Evolutionary conservation across 345 rosid genomes (phyloP).

Genomic region (Corymbia maculata): DNA sequence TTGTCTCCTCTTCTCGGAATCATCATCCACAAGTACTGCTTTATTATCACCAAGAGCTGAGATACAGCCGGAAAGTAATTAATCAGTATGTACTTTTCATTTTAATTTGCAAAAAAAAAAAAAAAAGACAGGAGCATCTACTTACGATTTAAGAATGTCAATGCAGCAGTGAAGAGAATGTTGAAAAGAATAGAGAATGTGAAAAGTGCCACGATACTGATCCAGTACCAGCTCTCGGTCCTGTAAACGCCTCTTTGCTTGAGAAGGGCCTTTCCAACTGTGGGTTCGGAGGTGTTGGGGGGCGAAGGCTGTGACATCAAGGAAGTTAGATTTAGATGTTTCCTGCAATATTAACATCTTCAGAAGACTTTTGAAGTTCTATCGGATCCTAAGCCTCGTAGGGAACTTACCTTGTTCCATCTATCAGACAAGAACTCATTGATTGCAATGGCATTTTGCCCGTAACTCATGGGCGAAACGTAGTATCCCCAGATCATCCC

Average conservation of each 20-base stretch:
- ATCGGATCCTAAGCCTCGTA: background rate
- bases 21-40: background rate
- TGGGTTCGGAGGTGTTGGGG: background rate
- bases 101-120: background rate
- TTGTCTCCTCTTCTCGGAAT: background rate
- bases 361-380: background rate
- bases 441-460: constrained; percentile 15
- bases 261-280: constrained; percentile 13
- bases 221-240: constrained; percentile 60
- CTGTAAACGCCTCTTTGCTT: constrained; percentile 32
- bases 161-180: constrained; percentile 20
- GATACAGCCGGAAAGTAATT: background rate
- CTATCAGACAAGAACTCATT: constrained; percentile 14
- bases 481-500: constrained; percentile 19
- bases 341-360: background rate
- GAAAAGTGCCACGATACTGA: constrained; percentile 40
- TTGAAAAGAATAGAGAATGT: constrained; percentile 33
- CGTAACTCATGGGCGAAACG: constrained; percentile 18
- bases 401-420: constrained; percentile 8
- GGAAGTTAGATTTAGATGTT: background rate
- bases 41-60: constrained; percentile 9
- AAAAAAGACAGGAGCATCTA: background rate
- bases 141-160: constrained; percentile 53
- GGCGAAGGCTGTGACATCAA: background rate
- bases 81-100: background rate